Conservation (phyloP, 768 basidiomycete genomes). For the Tubosaeta sp. region DNA sequence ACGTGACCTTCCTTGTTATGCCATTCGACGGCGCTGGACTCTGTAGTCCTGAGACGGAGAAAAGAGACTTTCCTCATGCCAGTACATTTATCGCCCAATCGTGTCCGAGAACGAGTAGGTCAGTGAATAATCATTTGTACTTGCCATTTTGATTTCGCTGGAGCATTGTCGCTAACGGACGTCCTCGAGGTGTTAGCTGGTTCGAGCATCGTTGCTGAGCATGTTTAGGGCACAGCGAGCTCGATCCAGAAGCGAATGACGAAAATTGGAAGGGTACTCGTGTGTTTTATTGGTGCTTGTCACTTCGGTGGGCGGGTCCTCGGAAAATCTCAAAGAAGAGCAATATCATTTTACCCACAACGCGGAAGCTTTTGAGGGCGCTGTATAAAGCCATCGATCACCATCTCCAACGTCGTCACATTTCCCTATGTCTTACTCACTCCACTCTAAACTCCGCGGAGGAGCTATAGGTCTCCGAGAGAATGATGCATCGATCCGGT, state of each 20-base stretch:
- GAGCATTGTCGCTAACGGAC: too few relatives aligned
- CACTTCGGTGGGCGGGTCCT: background rate
- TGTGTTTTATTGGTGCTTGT: background rate
- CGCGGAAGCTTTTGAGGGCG: background rate
- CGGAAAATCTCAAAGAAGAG: background rate
- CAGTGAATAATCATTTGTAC: too few relatives aligned
- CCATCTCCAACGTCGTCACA: background rate
- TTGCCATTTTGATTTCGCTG: too few relatives aligned
- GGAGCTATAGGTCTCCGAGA: background rate
- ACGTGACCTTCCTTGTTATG: too few relatives aligned
- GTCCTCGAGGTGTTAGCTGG: too few relatives aligned
- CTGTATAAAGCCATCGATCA: background rate
- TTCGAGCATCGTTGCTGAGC: too few relatives aligned
- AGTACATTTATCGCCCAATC: too few relatives aligned
- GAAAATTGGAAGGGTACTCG: background rate
- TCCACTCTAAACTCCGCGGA: background rate
- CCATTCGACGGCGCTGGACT: too few relatives aligned
- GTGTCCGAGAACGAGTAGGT: too few relatives aligned
- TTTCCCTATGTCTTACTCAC: background rate
- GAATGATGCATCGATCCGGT: background rate
- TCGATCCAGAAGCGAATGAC: background rate
- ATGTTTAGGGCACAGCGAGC: background rate
- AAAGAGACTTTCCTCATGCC: too few relatives aligned
- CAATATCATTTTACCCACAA: background rate
- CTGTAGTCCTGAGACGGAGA: too few relatives aligned